Conservation (phyloP, 106 monocot species). For the Gastrodia elata region DNA sequence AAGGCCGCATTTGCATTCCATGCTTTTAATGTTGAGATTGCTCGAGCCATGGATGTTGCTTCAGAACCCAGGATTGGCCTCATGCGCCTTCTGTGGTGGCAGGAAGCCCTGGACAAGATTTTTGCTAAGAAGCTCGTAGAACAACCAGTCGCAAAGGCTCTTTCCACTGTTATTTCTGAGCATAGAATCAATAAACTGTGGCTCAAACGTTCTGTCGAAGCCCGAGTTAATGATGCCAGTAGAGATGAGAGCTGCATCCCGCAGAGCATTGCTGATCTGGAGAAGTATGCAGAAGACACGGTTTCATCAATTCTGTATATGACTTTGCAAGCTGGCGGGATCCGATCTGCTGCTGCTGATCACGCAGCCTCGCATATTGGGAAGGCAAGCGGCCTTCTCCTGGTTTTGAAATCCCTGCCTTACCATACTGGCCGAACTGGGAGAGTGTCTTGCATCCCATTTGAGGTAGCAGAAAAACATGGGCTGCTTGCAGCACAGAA, state of each 20-base stretch:
- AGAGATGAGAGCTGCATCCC: slow-evolving; percentile 35
- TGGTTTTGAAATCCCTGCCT: slow-evolving; percentile 77
- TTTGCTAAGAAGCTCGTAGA: slow-evolving; percentile 48
- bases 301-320: slow-evolving; percentile 67
- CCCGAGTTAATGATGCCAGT: slow-evolving; percentile 69
- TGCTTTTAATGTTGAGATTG: slow-evolving; percentile 80
- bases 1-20: slow-evolving; percentile 78
- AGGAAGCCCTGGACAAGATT: slow-evolving; percentile 66
- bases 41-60: slow-evolving; percentile 74
- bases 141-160: slow-evolving; percentile 70
- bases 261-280: slow-evolving; percentile 37
- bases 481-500: slow-evolving; percentile 33
- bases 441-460: slow-evolving; percentile 49
- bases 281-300: slow-evolving; percentile 79
- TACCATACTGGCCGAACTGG: slow-evolving; percentile 58
- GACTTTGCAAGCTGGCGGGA: slow-evolving; percentile 79
- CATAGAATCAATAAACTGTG: slow-evolving; percentile 76
- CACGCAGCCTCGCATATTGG: slow-evolving; percentile 94
- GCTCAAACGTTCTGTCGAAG: slow-evolving; percentile 78
- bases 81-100: slow-evolving; percentile 97
- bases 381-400: slow-evolving; percentile 74
- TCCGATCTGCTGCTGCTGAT: slow-evolving; percentile 64
- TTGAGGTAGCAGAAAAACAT: slow-evolving; percentile 56
- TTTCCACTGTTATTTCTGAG: slow-evolving; percentile 55
- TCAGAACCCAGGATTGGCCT: slow-evolving; percentile 80